These are phyloP conservation scores for Escallonia rubra DNA, from an alignment of 129 eudicot genomes.

Conservation along the genomic window DNA sequence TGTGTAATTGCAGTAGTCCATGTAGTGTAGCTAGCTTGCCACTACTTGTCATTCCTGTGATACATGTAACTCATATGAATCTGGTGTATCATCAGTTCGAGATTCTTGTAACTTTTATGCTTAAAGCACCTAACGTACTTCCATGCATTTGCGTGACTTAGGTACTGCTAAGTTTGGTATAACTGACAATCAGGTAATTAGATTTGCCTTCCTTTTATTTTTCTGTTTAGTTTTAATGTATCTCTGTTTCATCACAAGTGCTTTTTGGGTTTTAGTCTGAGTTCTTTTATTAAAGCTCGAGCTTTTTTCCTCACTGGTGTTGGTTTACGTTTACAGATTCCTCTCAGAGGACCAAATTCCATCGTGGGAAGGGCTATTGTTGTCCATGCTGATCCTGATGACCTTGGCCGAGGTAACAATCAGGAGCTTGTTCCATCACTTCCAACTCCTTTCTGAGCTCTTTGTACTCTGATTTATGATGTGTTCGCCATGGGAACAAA, in stretches of 20 bases:
- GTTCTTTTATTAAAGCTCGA: neutral
- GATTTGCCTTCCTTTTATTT: neutral
- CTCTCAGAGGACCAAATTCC: constrained; percentile 47
- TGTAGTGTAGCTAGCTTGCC: neutral
- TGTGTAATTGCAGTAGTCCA: neutral
- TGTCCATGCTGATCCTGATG: constrained; percentile 63
- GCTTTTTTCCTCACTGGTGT: neutral
- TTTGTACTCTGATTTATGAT: too few species aligned
- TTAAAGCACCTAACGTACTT: too few species aligned
- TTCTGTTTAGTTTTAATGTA: too few species aligned
- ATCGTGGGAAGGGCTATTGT: constrained; percentile 63
- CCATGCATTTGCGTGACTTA: neutral
- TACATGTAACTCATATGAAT: neutral
- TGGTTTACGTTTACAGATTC: constrained; percentile 19
- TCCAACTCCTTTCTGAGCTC: too few species aligned
- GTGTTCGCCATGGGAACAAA: neutral
- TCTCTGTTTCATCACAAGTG: too few species aligned
- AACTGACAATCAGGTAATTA: constrained; percentile 44
- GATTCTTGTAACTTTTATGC: neutral
- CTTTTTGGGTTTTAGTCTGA: neutral
- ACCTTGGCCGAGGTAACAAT: constrained; percentile 48
- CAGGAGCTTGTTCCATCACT: neutral
- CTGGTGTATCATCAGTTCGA: neutral
- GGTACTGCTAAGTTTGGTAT: constrained; percentile 23
- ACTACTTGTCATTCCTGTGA: neutral